Evolutionary conservation across 306 rosid genomes (phyloP).

Genomic region (Senna siamea): DNA sequence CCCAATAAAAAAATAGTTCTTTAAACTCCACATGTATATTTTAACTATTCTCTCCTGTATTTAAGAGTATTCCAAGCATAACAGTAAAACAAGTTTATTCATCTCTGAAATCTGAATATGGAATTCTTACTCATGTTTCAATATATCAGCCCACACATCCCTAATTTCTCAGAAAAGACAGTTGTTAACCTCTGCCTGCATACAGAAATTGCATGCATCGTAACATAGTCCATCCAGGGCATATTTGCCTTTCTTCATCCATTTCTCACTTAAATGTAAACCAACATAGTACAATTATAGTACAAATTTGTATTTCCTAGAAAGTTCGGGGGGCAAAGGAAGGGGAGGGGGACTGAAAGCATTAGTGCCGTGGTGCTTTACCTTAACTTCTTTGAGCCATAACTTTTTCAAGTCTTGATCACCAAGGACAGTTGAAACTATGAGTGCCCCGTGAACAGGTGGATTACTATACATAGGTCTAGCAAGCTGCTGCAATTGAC

Average conservation of each 20-base stretch:
- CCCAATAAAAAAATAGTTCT: too few species aligned
- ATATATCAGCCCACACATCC: too few species aligned
- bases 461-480: conserved; percentile 99
- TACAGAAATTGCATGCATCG: background rate
- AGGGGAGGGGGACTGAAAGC: background rate
- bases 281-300: background rate
- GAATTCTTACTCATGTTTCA: background rate
- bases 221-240: background rate
- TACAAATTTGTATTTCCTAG: conserved; percentile 5
- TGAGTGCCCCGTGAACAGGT: conserved; percentile 86
- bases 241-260: background rate
- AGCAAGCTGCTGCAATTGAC: conserved; percentile 88
- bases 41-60: too few species aligned
- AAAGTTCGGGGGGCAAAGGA: background rate
- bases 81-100: background rate
- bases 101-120: background rate
- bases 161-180: background rate
- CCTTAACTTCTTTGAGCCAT: conserved; percentile 98
- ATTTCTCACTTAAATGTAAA: background rate
- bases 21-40: too few species aligned
- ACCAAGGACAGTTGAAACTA: conserved; percentile 83
- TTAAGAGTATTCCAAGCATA: background rate
- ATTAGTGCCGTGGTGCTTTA: conserved; percentile 30
- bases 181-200: background rate
- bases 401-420: conserved; percentile 74